Conservation (phyloP, 176 grass and related monocot species). For the Musa acuminata region DNA sequence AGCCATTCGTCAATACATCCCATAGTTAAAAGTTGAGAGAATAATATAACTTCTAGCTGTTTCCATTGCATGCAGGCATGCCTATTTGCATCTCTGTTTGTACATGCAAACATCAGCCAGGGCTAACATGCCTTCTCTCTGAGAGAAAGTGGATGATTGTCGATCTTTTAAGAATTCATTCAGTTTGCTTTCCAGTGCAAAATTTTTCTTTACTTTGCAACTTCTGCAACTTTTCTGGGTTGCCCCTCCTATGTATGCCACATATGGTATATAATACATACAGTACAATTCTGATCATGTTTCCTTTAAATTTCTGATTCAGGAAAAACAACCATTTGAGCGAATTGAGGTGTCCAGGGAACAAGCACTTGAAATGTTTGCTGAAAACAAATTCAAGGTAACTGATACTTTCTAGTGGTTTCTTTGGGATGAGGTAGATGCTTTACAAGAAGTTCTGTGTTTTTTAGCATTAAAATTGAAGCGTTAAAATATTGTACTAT, state of each 20-base stretch:
- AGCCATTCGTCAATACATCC: not conserved
- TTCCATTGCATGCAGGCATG: not conserved
- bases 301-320: slow-evolving; percentile 20
- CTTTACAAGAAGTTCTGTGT: too few species aligned
- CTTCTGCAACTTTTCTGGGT: too few species aligned
- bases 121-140: not conserved
- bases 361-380: slow-evolving; percentile 86
- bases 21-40: not conserved
- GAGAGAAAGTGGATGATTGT: not conserved
- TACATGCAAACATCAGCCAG: not conserved
- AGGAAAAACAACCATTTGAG: slow-evolving; percentile 98
- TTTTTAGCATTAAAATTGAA: not conserved
- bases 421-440: not conserved
- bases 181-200: not conserved
- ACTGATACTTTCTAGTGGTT: slow-evolving; percentile 1
- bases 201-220: not conserved
- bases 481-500: slow-evolving; percentile 1
- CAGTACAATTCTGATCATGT: not conserved
- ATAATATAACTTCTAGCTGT: not conserved
- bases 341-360: slow-evolving; percentile 88
- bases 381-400: slow-evolving; percentile 97
- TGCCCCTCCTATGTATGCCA: too few species aligned
- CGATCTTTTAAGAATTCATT: not conserved
- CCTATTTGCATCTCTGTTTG: not conserved
- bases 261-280: not conserved